Conservation (phyloP, 2,329 filamentous ascomycete genomes). For the Ceratocystis diversiconidia region DNA sequence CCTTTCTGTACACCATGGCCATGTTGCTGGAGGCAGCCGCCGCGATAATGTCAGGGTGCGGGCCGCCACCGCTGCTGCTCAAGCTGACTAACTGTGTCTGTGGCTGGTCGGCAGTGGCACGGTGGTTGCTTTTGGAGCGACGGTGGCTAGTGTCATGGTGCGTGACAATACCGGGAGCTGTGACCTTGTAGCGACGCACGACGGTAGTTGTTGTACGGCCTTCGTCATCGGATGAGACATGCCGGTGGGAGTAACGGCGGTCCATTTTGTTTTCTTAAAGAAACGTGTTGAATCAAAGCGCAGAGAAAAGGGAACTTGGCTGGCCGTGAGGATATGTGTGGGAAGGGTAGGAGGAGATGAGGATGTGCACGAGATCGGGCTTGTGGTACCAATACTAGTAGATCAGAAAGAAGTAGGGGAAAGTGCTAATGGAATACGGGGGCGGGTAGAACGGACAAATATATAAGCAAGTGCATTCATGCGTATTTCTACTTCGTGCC, state of each 20-base stretch:
- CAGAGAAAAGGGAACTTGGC: neutral
- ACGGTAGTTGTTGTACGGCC: constrained; percentile 33
- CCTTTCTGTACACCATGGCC: constrained; percentile 24
- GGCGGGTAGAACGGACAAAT: too few species aligned
- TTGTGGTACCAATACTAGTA: too few species aligned
- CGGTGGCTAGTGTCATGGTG: constrained; percentile 35
- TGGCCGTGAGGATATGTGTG: neutral
- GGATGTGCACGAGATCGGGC: too few species aligned
- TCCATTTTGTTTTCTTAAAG: neutral
- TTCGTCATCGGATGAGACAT: constrained; percentile 32
- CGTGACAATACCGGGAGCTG: constrained; percentile 28
- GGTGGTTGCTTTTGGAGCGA: constrained; percentile 28
- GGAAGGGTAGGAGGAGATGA: too few species aligned
- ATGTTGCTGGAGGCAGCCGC: constrained; percentile 22
- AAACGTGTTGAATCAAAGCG: neutral
- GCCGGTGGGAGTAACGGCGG: constrained; percentile 20
- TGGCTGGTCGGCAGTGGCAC: constrained; percentile 19
- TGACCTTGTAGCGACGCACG: constrained; percentile 40
- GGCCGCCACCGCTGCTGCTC: constrained; percentile 23
- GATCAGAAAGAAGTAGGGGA: too few species aligned
- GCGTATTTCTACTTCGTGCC: neutral
- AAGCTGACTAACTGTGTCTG: constrained; percentile 40
- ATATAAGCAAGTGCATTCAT: too few species aligned
- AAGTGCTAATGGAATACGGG: too few species aligned
- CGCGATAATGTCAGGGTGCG: constrained; percentile 21